Conservation (phyloP, 345 rosid species). For the Eucalyptus urophylla region DNA sequence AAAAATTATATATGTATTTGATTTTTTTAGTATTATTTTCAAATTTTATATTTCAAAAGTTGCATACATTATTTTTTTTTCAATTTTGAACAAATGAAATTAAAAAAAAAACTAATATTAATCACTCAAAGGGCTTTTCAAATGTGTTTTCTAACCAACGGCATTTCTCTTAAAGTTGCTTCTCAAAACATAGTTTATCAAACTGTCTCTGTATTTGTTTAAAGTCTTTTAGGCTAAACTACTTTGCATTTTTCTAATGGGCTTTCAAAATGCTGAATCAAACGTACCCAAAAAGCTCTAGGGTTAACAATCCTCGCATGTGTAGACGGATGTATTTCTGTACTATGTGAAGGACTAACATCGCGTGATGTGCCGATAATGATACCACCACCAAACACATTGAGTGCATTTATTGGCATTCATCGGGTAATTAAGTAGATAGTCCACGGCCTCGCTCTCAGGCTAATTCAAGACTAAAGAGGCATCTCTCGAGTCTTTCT, state of each 20-base stretch:
- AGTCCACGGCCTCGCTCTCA: accelerated
- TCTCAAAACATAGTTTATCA: too few relatives aligned
- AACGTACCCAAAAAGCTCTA: neutral
- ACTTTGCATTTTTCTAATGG: accelerated
- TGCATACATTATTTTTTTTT: too few relatives aligned
- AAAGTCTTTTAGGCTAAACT: too few relatives aligned
- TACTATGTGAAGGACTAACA: neutral
- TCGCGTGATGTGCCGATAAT: neutral
- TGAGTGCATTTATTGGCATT: neutral
- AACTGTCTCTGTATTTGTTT: accelerated
- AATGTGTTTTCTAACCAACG: too few relatives aligned
- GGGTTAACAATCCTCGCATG: neutral
- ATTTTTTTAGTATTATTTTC: too few relatives aligned
- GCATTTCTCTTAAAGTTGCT: accelerated
- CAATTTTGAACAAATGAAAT: too few relatives aligned
- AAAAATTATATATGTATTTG: too few relatives aligned
- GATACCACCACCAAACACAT: neutral
- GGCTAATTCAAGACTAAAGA: neutral
- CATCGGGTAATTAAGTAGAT: neutral
- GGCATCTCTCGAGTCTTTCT: neutral
- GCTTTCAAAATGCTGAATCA: accelerated
- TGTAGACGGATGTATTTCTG: neutral
- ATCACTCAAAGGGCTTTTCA: too few relatives aligned
- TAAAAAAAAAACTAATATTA: too few relatives aligned
- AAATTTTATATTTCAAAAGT: too few relatives aligned